A percentile compares a stretch with the other conserved stretches of the same genome.
phyloP scores from a whole-genome alignment of 1,284 basidiomycete genomes.

The Puccinia polysora region DNA sequence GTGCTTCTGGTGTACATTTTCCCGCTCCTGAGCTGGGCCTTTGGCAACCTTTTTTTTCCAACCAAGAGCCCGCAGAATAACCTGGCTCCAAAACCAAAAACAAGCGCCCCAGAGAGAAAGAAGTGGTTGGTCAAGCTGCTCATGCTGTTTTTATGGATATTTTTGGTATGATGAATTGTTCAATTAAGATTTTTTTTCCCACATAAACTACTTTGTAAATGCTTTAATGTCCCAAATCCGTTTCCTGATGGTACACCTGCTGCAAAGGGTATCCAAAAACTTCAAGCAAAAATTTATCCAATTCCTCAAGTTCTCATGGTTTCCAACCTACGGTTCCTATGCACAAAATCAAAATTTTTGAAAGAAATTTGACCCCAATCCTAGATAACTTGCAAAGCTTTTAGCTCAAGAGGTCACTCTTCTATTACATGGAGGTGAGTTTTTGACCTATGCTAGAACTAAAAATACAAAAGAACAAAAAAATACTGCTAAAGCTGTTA shows the following conservation, averaged over 20 bases:
- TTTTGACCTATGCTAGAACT: no score
- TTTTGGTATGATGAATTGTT: conserved; percentile 79
- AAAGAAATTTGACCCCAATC: no score
- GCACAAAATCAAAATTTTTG: no score
- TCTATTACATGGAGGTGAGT: no score
- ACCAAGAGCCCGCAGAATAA: conserved; percentile 54
- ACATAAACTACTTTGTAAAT: conserved; percentile 75
- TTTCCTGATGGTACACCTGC: conserved; percentile 58
- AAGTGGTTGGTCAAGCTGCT: conserved; percentile 60
- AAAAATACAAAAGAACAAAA: no score
- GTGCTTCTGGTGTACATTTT: conserved; percentile 61
- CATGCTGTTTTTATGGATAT: conserved; percentile 77
- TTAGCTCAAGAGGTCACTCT: no score
- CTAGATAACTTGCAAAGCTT: no score
- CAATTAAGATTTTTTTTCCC: conserved; percentile 72
- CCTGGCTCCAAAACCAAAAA: conserved; percentile 45
- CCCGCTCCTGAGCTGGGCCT: conserved; percentile 60
- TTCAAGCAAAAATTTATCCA: conserved; percentile 47
- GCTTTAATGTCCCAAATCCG: conserved; percentile 87
- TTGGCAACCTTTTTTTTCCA: conserved; percentile 66
- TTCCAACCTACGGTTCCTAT: conserved; percentile 16
- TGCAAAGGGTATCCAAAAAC: conserved; percentile 46
- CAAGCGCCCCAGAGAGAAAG: conserved; percentile 44
- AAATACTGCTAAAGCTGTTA: no score
- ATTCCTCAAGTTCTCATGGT: conserved; percentile 45